Evolutionary conservation across 1,139 yeast species (phyloP), one percentile per base, ranked within the genome.

Genomic region (Geotrichum fermentans): DNA sequence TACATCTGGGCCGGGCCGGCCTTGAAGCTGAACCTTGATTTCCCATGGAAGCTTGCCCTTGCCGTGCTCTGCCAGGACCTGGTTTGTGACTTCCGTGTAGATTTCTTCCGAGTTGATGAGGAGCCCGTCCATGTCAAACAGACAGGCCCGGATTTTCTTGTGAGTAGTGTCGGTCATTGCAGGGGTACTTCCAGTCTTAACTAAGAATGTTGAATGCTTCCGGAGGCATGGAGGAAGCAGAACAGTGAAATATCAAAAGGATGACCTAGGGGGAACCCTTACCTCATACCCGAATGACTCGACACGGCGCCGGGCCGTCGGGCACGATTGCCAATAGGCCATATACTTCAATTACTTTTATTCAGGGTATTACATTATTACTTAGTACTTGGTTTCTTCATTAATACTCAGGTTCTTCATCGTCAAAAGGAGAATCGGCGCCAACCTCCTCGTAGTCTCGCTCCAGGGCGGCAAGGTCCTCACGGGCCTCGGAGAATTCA

Each of bases 371-470:
- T 24, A 24, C 28, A 24, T 24, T 24, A 24, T n/a, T n/a, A n/a
- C n/a, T n/a, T n/a, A n/a, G n/a, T n/a, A n/a, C n/a, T n/a, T n/a
- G n/a, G n/a, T n/a, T n/a, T n/a, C n/a, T n/a, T 6, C 41, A 45
- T 45, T 66, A 67, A 55, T 67, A 66, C 56, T 62, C 69, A 43
- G 60, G 65, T 22, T 61, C 71, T 45, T 64, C 72, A 34, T 84
- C 95, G 65, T 86, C 96, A 63, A 80, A 89, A 52, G 83, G 86
- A 47, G 94, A 81, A 67, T 92, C 98, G 51, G 92, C 83, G 59
- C 96, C 97, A 56, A 90, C 96, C 73, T 92, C 98, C 67, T 84
- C 83, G 73, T 92, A 92, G 72, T 92, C 98, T 73, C 94, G 86
- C 75, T 92, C 98, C 67, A 92, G 79, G 55, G 97, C 96, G 58